Percentiles rank a stretch among this genome's conserved stretches.
Conservation (phyloP, 2,329 filamentous ascomycete genomes). For the Capronia coronata region DNA sequence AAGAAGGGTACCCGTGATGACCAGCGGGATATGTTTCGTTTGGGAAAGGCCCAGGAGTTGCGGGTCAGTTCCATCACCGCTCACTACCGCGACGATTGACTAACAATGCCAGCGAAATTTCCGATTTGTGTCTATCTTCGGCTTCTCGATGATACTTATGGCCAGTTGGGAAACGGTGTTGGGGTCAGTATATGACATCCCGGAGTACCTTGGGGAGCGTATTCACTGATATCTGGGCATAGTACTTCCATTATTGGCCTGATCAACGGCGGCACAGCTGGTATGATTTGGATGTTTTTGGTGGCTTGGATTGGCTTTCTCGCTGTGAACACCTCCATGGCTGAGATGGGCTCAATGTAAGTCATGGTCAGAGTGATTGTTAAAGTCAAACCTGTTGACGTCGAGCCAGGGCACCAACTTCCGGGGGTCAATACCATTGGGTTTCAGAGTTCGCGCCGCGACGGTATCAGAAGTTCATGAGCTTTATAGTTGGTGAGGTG, state of each 20-base stretch:
- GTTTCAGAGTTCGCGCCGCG: slow-evolving; percentile 35
- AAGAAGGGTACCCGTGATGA: slow-evolving; percentile 31
- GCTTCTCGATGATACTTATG: slow-evolving; percentile 38
- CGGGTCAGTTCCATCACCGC: slow-evolving; percentile 24
- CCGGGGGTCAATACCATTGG: slow-evolving; percentile 36
- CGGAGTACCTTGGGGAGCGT: background rate
- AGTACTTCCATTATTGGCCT: slow-evolving; percentile 24
- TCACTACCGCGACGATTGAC: background rate
- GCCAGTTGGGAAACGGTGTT: slow-evolving; percentile 38
- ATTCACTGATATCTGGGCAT: slow-evolving; percentile 4
- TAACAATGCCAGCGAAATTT: slow-evolving; percentile 35
- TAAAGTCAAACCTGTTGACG: background rate
- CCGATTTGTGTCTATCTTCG: slow-evolving; percentile 37
- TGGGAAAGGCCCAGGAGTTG: slow-evolving; percentile 33
- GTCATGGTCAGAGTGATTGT: background rate
- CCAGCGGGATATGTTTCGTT: slow-evolving; percentile 33
- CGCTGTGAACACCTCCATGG: slow-evolving; percentile 40
- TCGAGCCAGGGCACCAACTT: slow-evolving; percentile 34
- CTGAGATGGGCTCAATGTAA: slow-evolving; percentile 47
- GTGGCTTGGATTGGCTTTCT: slow-evolving; percentile 44
- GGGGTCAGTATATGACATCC: slow-evolving; percentile 28
- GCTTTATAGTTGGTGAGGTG: slow-evolving; percentile 30
- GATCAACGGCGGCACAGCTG: slow-evolving; percentile 46
- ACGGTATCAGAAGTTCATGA: slow-evolving; percentile 33
- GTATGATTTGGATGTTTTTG: slow-evolving; percentile 49